A percentile compares a stretch with the other conserved stretches of the same genome.
Evolutionary conservation across 2,329 filamentous ascomycete species (phyloP).

Genomic region (Arthrobotrys sinensis): DNA sequence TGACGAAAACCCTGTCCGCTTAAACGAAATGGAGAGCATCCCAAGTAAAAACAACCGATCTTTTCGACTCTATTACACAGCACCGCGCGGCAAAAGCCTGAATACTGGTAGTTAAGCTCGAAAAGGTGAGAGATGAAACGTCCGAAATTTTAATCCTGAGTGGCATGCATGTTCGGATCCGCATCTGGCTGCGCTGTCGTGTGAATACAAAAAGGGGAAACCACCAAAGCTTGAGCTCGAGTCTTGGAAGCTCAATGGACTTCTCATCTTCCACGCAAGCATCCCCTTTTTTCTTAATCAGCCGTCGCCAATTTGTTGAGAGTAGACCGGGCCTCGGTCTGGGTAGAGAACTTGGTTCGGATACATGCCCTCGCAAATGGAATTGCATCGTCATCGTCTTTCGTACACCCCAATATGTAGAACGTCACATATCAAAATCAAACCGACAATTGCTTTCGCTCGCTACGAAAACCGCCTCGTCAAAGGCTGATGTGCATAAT

Average conservation of each 20-base stretch:
- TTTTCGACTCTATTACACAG: background rate
- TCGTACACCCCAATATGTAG: background rate
- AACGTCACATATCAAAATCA: background rate
- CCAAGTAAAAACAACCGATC: slow-evolving; percentile 22
- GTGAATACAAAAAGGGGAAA: slow-evolving; percentile 20
- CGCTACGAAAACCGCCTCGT: background rate
- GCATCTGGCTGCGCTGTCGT: too few relatives aligned
- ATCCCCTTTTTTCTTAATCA: slow-evolving; percentile 24
- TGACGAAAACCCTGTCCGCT: background rate
- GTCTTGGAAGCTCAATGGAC: slow-evolving; percentile 2
- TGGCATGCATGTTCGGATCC: background rate
- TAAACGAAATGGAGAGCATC: slow-evolving; percentile 13
- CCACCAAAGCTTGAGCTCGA: too few relatives aligned
- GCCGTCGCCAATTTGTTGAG: slow-evolving; percentile 10
- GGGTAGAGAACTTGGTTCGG: slow-evolving; percentile 5
- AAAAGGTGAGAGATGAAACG: slow-evolving; percentile 27
- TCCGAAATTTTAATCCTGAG: background rate
- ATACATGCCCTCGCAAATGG: background rate
- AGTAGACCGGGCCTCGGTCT: slow-evolving; percentile 4
- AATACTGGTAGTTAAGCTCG: slow-evolving; percentile 20
- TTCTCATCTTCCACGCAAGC: slow-evolving; percentile 17
- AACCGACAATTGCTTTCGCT: background rate
- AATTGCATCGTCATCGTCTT: slow-evolving; percentile 15
- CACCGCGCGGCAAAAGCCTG: slow-evolving; percentile 20
- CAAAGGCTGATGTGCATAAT: background rate